Conservation (phyloP, 768 basidiomycete species). For the Phanerochaete sordida region DNA sequence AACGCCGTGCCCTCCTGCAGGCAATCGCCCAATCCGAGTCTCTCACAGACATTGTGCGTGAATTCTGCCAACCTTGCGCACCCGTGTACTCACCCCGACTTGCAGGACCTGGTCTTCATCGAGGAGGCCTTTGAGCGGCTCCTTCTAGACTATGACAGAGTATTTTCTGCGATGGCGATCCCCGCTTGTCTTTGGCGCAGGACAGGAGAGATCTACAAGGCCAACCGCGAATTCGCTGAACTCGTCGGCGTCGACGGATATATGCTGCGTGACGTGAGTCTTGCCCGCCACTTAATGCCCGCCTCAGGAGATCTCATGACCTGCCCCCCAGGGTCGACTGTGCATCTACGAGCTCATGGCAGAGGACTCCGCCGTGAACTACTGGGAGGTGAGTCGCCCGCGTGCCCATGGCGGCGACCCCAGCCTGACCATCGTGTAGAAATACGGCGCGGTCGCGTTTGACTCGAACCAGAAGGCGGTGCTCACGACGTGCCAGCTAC, state of each 20-base stretch:
- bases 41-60: slow-evolving; percentile 69
- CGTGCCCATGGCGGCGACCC: no score
- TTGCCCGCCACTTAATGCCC: neutral
- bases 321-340: slow-evolving; percentile 61
- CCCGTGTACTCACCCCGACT: slow-evolving; percentile 4
- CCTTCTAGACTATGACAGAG: slow-evolving; percentile 92
- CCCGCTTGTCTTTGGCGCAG: slow-evolving; percentile 96
- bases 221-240: slow-evolving; percentile 93
- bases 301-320: neutral
- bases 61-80: neutral
- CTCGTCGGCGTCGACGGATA: slow-evolving; percentile 84
- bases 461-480: slow-evolving; percentile 92
- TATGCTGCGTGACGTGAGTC: slow-evolving; percentile 79
- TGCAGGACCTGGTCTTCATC: slow-evolving; percentile 89
- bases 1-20: slow-evolving; percentile 28
- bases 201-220: slow-evolving; percentile 98
- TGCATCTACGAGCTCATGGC: slow-evolving; percentile 99
- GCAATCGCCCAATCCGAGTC: slow-evolving; percentile 67
- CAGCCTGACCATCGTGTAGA: no score
- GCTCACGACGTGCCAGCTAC: slow-evolving; percentile 85
- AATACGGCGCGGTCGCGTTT: slow-evolving; percentile 93
- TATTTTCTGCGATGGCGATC: slow-evolving; percentile 93
- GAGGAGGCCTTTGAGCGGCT: slow-evolving; percentile 97
- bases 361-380: slow-evolving; percentile 93
- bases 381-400: slow-evolving; percentile 76